phyloP scores from a whole-genome alignment of 306 rosid genomes.

The Rubus idaeus region DNA sequence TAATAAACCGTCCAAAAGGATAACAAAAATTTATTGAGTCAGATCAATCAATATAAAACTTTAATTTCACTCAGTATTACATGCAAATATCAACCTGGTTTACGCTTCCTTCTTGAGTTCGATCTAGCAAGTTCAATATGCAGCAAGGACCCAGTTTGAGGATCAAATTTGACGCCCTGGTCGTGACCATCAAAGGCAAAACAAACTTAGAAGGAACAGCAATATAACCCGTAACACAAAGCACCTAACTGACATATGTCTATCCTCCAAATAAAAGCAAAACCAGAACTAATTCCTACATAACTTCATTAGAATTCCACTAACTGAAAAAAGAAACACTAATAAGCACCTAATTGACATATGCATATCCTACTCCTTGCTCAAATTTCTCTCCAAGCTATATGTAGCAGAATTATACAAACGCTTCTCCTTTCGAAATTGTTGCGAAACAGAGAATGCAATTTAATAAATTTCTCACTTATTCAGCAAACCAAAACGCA shows the following conservation, averaged over 20 bases:
- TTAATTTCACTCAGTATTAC: not conserved
- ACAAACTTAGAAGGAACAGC: slow-evolving; percentile 27
- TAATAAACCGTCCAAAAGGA: slow-evolving; percentile 14
- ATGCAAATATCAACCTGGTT: slow-evolving; percentile 54
- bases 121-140: slow-evolving; percentile 92
- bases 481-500: not conserved
- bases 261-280: slow-evolving; percentile 4
- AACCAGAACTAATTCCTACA: not conserved
- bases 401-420: not conserved
- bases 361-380: not conserved
- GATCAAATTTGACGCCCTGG: slow-evolving; percentile 96
- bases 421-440: not conserved
- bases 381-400: not conserved
- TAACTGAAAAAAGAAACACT: not conserved
- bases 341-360: not conserved
- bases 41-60: not conserved
- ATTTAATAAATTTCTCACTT: not conserved
- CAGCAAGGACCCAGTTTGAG: slow-evolving; percentile 79
- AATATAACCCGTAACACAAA: slow-evolving; percentile 7
- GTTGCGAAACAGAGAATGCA: not conserved
- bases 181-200: slow-evolving; percentile 22
- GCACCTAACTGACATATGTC: too few relatives aligned
- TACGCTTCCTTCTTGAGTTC: slow-evolving; percentile 91
- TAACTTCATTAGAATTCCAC: not conserved
- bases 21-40: not conserved